Evolutionary conservation across 495 filamentous ascomycete species (phyloP).

Genomic region (Podospora pseudopauciseta): DNA sequence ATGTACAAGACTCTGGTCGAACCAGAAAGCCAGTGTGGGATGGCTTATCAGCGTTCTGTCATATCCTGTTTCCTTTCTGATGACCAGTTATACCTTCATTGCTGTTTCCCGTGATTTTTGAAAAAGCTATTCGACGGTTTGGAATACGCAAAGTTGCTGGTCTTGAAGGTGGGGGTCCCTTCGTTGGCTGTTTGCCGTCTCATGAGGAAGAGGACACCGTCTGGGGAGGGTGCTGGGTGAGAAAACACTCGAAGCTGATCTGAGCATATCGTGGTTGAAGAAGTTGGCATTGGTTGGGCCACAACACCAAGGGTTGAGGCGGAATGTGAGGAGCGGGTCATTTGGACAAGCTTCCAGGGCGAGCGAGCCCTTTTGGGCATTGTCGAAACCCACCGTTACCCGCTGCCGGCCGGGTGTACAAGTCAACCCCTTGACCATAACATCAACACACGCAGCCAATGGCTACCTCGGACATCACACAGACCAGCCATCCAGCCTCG

Average conservation of each 20-base stretch:
- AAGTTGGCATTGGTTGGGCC: neutral
- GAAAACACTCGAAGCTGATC: neutral
- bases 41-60: neutral
- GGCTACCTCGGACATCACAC: neutral
- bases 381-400: neutral
- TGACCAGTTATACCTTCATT: neutral
- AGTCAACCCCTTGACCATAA: slow-evolving; percentile 3
- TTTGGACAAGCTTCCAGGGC: slow-evolving; percentile 8
- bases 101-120: neutral
- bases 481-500: neutral
- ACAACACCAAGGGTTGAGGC: slow-evolving; percentile 11
- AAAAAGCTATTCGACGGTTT: neutral
- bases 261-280: neutral
- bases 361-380: slow-evolving; percentile 3
- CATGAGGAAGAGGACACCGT: neutral
- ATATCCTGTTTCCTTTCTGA: neutral
- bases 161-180: neutral
- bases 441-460: slow-evolving; percentile 4
- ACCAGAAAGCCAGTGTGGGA: neutral
- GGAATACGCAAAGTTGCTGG: neutral
- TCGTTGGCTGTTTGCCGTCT: neutral
- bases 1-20: neutral
- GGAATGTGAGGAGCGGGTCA: slow-evolving; percentile 2
- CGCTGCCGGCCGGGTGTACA: neutral
- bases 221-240: neutral